A percentile compares a stretch with the other conserved stretches of the same genome.
These are phyloP conservation scores for Coprinopsis sp. DNA, from an alignment of 768 basidiomycete genomes.

Conservation along the genomic window DNA sequence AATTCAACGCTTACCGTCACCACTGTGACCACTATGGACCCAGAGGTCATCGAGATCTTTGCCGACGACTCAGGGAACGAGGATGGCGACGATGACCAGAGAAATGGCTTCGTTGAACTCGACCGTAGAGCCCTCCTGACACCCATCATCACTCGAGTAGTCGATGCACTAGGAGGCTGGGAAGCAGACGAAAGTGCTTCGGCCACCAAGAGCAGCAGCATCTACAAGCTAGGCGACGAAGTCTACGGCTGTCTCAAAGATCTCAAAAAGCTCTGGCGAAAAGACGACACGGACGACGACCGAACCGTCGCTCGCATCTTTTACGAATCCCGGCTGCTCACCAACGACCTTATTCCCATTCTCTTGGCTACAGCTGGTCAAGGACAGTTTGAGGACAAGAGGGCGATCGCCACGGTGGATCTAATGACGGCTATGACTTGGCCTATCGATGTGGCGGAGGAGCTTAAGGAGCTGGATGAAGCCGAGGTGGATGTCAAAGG, in stretches of 20 bases:
- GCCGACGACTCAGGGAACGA: too few species aligned
- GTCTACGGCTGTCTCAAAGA: conserved; percentile 85
- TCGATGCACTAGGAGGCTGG: conserved; percentile 76
- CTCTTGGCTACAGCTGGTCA: conserved; percentile 76
- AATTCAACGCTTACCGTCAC: too few species aligned
- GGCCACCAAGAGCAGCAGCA: too few species aligned
- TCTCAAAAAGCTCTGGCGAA: conserved; percentile 91
- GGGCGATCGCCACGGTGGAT: conserved; percentile 80
- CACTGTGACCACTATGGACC: conserved; percentile 13
- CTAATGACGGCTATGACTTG: conserved; percentile 97
- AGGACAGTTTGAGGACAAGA: conserved; percentile 73
- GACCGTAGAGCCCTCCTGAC: conserved; percentile 54
- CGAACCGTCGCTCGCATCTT: conserved; percentile 92
- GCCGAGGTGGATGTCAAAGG: conserved; percentile 47
- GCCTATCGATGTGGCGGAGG: conserved; percentile 95
- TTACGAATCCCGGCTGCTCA: conserved; percentile 79
- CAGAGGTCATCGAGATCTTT: conserved; percentile 35
- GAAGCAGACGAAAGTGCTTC: conserved; percentile 53
- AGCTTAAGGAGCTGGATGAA: conserved; percentile 88
- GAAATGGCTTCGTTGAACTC: conserved; percentile 10
- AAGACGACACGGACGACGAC: conserved; percentile 96
- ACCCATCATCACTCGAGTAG: conserved; percentile 67
- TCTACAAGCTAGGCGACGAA: conserved; percentile 82
- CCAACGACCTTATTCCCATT: conserved; percentile 85
- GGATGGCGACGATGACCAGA: conserved; percentile 21